Base-by-base conservation (phyloP, 2,329 filamentous ascomycete species). In the Clarireedia monteithiana region DNA sequence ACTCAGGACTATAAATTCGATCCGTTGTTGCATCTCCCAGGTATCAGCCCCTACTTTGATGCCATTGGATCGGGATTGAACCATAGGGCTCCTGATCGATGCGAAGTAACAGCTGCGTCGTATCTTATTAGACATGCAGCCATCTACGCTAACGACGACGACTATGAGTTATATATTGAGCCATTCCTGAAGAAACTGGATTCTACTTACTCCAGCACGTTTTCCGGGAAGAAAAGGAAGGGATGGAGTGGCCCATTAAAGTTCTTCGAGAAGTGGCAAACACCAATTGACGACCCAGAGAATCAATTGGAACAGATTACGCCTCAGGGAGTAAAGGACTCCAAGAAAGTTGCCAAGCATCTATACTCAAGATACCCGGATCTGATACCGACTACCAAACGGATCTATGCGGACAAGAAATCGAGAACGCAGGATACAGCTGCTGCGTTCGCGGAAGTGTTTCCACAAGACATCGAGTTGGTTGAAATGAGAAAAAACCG, bases 21-120 rank as follows among this genome's bases (percentile, higher is more conserved):
- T 52, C 75, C 79, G 0, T 70, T 82, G 2, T 69, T 80, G 26
- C 79, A 82, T 53, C 71, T 82, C 9, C 74, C 74, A 0, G 79
- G 79, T n/a, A 78, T 81, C 5, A 72, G 77, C 1, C 79, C 80
- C 0, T 83, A 83, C 62, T 83, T 80, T 53, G 78, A 81, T 61
- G 74, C 79, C 0, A 57, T 66, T 38, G 66, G 66, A 1, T 62
- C 61, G 15, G 65, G 66, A 9, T 56, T 68, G 3, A 56, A 62
- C 38, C 73, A 78, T 58, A 74, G 26, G 17, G 53, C 53, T 17
- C 53, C 53, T 6, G 46, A 38, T 20, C 34, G 46, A 10, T 79
- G 76, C 69, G 74, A 76, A 61, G 74, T 78, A 26, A 76, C 73
- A 10, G 67, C 73, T 50, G 75, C 74, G 4, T 71, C 76, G 6